Percentiles rank a stretch among this genome's conserved stretches.
Conservation (phyloP, 176 grass and related monocot genomes). For the Saccharum officinarum region DNA sequence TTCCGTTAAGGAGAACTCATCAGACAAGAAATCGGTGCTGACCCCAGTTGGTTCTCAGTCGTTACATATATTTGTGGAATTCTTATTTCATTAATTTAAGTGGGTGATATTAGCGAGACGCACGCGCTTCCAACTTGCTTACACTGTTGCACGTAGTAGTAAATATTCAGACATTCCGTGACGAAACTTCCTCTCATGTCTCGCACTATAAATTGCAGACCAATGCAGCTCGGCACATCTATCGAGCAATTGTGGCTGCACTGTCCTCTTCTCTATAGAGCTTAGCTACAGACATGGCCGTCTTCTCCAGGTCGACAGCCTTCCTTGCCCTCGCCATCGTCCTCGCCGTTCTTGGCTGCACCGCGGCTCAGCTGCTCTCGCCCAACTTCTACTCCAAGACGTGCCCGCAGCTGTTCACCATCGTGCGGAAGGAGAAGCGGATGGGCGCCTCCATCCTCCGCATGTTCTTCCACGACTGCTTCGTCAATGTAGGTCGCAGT, state of each 20-base stretch:
- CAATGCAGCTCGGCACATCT: not conserved
- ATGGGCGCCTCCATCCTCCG: constrained; percentile 85
- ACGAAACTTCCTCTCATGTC: not conserved
- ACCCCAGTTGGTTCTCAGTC: too few species aligned
- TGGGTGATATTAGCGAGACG: not conserved
- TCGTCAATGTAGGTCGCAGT: constrained; percentile 47
- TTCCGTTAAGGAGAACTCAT: not conserved
- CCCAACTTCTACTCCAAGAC: not conserved
- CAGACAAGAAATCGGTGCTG: not conserved
- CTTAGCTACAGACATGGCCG: not conserved
- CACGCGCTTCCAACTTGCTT: not conserved
- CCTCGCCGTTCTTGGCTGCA: not conserved
- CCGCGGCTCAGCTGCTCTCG: not conserved
- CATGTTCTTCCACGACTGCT: constrained; percentile 90
- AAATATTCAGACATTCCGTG: not conserved
- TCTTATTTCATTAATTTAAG: not conserved
- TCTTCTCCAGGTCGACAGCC: not conserved
- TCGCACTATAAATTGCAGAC: not conserved
- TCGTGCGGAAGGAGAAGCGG: constrained; percentile 34
- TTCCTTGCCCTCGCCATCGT: not conserved
- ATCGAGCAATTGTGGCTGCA: not conserved
- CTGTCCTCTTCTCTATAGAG: not conserved
- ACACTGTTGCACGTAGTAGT: not conserved
- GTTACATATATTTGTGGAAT: not conserved
- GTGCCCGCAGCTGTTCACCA: not conserved